Evolutionary conservation across 305 asterid species (phyloP).

Genomic region (Solanum hybrid): DNA sequence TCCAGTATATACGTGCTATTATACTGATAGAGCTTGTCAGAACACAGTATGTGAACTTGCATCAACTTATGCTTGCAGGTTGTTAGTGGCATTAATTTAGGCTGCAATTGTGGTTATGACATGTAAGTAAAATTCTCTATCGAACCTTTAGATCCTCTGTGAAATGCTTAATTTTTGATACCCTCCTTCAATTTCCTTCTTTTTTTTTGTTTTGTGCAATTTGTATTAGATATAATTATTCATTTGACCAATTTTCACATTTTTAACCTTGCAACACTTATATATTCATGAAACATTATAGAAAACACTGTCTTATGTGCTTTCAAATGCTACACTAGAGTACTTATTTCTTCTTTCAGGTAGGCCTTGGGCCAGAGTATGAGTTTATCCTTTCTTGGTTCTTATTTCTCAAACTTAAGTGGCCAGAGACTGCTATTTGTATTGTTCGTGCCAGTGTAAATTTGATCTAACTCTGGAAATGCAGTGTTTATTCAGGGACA

Average conservation of each 20-base stretch:
- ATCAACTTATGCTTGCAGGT: slow-evolving; percentile 34
- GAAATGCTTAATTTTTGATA: neutral
- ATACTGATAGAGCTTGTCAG: no score
- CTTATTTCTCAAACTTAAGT: neutral
- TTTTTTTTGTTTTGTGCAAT: neutral
- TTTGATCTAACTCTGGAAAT: neutral
- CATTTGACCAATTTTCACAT: neutral
- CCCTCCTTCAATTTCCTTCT: neutral
- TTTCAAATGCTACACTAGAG: neutral
- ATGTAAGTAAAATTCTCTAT: slow-evolving; percentile 31
- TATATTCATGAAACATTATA: neutral
- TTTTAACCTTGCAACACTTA: neutral
- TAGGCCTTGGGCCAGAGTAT: neutral
- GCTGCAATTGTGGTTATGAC: slow-evolving; percentile 80
- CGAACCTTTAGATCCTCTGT: neutral
- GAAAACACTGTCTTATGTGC: neutral
- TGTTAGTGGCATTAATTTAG: slow-evolving; percentile 83
- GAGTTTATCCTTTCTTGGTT: neutral
- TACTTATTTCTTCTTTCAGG: neutral
- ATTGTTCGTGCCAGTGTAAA: neutral
- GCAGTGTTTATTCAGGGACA: slow-evolving; percentile 82
- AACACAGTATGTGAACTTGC: neutral
- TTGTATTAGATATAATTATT: neutral
- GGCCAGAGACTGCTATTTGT: neutral
- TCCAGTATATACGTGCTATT: no score